Conservation (phyloP, 1,284 basidiomycete genomes). For the Filobasidium uniguttulatum region DNA sequence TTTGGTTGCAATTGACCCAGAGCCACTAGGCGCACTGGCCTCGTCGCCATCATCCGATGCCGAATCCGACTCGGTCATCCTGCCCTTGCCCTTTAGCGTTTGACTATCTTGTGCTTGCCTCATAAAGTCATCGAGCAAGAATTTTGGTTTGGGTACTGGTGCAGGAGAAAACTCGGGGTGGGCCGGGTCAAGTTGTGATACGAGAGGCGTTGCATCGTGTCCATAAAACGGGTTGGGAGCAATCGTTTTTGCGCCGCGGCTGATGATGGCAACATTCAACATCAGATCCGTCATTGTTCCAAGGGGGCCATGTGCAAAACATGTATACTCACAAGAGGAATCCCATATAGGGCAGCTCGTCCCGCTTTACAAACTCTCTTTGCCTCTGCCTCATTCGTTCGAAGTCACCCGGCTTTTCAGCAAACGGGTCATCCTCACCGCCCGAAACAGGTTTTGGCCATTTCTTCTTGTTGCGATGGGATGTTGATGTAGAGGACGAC, state of each 20-base stretch:
- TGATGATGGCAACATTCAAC: not conserved
- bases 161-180: slow-evolving; percentile 1
- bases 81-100: not conserved
- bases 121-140: not conserved
- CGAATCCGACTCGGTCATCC: too few relatives aligned
- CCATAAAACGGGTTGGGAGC: not conserved
- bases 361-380: not conserved
- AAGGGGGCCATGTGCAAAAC: not conserved
- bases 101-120: not conserved
- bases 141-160: not conserved
- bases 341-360: not conserved
- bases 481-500: too few relatives aligned
- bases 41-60: too few relatives aligned
- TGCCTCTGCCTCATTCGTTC: slow-evolving; percentile 1
- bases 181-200: not conserved
- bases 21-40: too few relatives aligned
- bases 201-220: not conserved
- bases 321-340: not conserved
- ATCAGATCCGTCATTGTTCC: not conserved
- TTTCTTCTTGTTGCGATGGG: not conserved
- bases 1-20: too few relatives aligned
- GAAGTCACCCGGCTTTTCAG: not conserved
- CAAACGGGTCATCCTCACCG: slow-evolving; percentile 2
- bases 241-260: not conserved
- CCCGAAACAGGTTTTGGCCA: not conserved